Evolutionary conservation across 768 basidiomycete genomes (phyloP), one percentile per base, ranked within the genome.

Genomic region (Dioszegia hungarica): DNA sequence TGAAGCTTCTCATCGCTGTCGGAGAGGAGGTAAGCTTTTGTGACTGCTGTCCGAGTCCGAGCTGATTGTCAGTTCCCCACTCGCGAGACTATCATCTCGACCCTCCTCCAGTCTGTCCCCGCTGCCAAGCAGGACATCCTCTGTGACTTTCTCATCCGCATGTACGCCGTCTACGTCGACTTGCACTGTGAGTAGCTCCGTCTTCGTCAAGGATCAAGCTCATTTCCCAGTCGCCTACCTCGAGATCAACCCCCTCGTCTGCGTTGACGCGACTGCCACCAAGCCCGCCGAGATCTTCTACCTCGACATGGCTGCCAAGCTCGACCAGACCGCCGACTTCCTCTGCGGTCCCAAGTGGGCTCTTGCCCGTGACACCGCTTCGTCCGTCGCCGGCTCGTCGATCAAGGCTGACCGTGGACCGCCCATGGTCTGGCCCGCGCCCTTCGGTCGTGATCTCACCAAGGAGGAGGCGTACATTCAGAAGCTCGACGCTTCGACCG

Each of bases 401-500:
- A 82, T 86, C 65, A 77, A 76, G 60, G 86, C 91, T 46, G 94
- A 98, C 78, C 89, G 93, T 55, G 95, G 94, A 56, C 94, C 93
- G 31, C 91, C 93, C 38, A 98, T 99, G 94, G 79, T 91, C 65
- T 77, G 77, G 77, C 79, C 78, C 39, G 90, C 91, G 45, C 91
- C 91, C 25, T 98, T 98, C 77, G 94, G 94, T 77, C 91, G 94
- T 67, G 88, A 92, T 75, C 80, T 99, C 78, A 97, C 95, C 74
- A 93, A 91, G 80, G 95, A 98, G 77, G 95, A 98, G 77, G 94
- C 94, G 4, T 99, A 95, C 80, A 97, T 99, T 77, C 91, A 95
- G 80, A 95, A 95, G 77, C 84, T 99, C 63, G 95, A 98, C 63
- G 90, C 82, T 20, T 92, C 90, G 20, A 99, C 95, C 39, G 94